Percentiles rank a stretch among this genome's conserved stretches.
Conservation (phyloP, 345 rosid species). For the Crucihimalaya himalaica region DNA sequence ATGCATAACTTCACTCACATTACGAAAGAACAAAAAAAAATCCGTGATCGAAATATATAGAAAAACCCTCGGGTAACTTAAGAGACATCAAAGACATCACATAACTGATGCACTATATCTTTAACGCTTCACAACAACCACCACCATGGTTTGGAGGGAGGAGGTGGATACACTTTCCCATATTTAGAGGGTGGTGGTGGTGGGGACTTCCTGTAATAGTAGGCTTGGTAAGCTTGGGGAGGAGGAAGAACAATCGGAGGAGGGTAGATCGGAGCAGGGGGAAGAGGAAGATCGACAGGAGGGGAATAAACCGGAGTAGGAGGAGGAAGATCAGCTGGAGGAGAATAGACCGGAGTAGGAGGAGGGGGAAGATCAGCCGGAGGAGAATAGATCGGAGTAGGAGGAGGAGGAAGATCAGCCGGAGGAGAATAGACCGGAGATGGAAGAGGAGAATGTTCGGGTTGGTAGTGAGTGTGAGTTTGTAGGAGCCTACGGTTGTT, state of each 20-base stretch:
- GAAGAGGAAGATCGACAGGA: constrained; percentile 11
- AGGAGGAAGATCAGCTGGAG: not conserved
- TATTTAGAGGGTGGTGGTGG: constrained; percentile 33
- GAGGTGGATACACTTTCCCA: not conserved
- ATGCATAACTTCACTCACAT: constrained; percentile 20
- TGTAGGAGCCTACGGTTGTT: constrained; percentile 31
- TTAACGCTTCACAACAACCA: constrained; percentile 25
- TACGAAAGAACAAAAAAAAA: not conserved
- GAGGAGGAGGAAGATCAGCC: constrained; percentile 3
- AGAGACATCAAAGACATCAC: constrained; percentile 14
- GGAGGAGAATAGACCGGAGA: constrained; percentile 18
- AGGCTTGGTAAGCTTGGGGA: constrained; percentile 31
- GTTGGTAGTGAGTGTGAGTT: not conserved
- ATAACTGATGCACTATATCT: constrained; percentile 5
- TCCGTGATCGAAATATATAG: not conserved
- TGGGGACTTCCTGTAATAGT: constrained; percentile 34
- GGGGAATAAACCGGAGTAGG: not conserved
- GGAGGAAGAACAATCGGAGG: constrained; percentile 3
- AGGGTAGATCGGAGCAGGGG: not conserved
- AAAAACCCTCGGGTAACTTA: not conserved
- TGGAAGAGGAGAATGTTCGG: constrained; percentile 17
- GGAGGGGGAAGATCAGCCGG: constrained; percentile 18
- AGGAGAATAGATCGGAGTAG: constrained; percentile 6
- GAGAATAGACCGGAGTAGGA: not conserved
- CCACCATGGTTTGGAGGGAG: constrained; percentile 36